Evolutionary conservation across 805 yeast genomes (phyloP), one percentile per base, ranked within the genome.

Genomic region (Candida sithepensis): DNA sequence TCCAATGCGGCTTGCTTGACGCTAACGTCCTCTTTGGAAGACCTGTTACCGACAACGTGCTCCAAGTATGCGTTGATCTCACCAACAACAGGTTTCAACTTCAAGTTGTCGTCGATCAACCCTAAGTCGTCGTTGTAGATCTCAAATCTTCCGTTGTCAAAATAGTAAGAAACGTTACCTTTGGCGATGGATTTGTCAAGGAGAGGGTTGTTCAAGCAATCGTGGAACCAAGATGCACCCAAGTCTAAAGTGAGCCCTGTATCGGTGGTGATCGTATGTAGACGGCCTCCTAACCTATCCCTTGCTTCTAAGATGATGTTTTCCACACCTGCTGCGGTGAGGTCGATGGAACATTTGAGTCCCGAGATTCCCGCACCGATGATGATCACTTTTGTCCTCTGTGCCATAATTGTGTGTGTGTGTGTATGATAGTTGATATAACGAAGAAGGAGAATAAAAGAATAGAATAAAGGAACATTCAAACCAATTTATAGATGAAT

Each of bases 151-250:
- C 68, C 67, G 51, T 68, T 61, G 45, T 68, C 70, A 48, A 63
- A 68, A 26, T 59, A 62, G 37, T 52, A 60, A 8, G 58, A 39
- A 28, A 67, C 65, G 43, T 66, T 56, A 5, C 58, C 61, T 18
- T 54, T 56, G 1, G 40, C 48, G 42, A 57, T 59, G 1, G 73
- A 81, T 51, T 77, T 79, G 30, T 71, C 65, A 47, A 88, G 77
- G 23, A 86, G 70, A 1, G 78, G 68, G 59, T 90, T 90, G 39
- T 74, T 72, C 44, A 88, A 65, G 5, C 89, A 78, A 54, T 88
- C 96, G 59, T 90, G 97, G 62, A 85, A 86, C 97, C 97, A 90
- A 10, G 92, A 79, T 0, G 96, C 96, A 0, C 97, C 97, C 18
- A 88, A 55, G 61, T 89, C 96, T 47, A 84, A 76, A 6, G 66